phyloP scores from a whole-genome alignment of 495 filamentous ascomycete species.

The Beverwykella pulmonaria region DNA sequence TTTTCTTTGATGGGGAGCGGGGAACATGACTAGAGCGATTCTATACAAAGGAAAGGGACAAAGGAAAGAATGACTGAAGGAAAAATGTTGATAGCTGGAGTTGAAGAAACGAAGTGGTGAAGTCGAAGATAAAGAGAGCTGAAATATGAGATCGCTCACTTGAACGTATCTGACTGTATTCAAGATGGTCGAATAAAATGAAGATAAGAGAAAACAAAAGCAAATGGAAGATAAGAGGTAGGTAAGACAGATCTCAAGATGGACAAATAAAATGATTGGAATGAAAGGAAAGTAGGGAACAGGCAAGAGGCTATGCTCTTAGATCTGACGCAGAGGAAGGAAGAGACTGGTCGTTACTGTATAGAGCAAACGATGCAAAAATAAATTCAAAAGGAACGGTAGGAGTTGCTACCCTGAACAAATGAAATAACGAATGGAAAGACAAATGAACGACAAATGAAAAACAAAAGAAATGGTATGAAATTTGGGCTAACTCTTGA shows the following conservation, averaged over 20 bases:
- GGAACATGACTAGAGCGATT: constrained; percentile 10
- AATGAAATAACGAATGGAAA: background rate
- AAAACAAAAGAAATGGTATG: constrained; percentile 1
- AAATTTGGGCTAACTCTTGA: background rate
- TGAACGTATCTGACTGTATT: background rate
- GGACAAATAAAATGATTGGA: background rate
- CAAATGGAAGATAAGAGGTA: background rate
- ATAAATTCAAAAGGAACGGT: background rate
- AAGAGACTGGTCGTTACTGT: background rate
- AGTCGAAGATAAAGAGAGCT: background rate
- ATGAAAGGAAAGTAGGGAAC: background rate
- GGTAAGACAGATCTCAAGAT: background rate
- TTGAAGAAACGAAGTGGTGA: background rate
- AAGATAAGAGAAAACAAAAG: background rate
- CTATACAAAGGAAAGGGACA: background rate
- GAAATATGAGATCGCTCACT: too few species aligned
- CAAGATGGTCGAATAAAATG: background rate
- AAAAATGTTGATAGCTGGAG: too few species aligned
- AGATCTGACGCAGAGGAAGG: background rate
- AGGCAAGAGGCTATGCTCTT: background rate
- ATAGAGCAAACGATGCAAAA: background rate
- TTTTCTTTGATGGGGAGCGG: background rate
- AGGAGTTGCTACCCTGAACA: background rate
- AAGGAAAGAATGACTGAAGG: background rate
- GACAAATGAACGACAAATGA: background rate